Conservation (phyloP, 495 filamentous ascomycete species). For the Penicillium paxilli region DNA sequence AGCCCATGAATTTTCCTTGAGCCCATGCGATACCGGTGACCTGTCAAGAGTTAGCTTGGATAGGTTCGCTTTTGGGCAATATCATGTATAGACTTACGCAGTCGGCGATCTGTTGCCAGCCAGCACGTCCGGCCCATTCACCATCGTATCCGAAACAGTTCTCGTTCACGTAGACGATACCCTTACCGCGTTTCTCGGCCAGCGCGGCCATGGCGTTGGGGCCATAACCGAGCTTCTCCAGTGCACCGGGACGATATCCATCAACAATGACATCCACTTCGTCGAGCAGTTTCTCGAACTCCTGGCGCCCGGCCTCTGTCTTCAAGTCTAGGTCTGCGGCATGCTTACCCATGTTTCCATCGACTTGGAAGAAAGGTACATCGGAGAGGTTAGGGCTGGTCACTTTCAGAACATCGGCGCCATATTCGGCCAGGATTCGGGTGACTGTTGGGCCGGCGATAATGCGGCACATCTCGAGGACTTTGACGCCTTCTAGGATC, state of each 20-base stretch:
- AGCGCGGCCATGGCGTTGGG: slow-evolving; percentile 50
- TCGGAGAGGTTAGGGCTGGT: slow-evolving; percentile 67
- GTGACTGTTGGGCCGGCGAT: slow-evolving; percentile 62
- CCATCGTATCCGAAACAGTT: slow-evolving; percentile 68
- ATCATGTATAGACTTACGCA: slow-evolving; percentile 29
- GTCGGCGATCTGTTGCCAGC: slow-evolving; percentile 59
- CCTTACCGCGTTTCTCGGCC: slow-evolving; percentile 55
- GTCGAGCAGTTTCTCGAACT: slow-evolving; percentile 59
- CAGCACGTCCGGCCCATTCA: slow-evolving; percentile 49
- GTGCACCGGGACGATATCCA: slow-evolving; percentile 66
- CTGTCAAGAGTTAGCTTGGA: slow-evolving; percentile 35
- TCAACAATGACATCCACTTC: slow-evolving; percentile 64
- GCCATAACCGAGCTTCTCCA: slow-evolving; percentile 66
- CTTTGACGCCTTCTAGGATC: slow-evolving; percentile 42
- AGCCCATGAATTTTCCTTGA: slow-evolving; percentile 72
- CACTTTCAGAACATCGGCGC: slow-evolving; percentile 68
- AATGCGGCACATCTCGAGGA: slow-evolving; percentile 69
- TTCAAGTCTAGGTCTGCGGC: slow-evolving; percentile 61
- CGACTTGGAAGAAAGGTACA: slow-evolving; percentile 79
- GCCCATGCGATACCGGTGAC: slow-evolving; percentile 70
- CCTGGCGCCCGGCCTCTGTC: slow-evolving; percentile 45
- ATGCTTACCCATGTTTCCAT: slow-evolving; percentile 73
- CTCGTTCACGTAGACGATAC: slow-evolving; percentile 69
- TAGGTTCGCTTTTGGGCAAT: background rate
- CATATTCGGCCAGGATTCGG: slow-evolving; percentile 66